Evolutionary conservation across 148 eudicot genomes (phyloP), one percentile per base, ranked within the genome.

Genomic region (Beta vulgaris): DNA sequence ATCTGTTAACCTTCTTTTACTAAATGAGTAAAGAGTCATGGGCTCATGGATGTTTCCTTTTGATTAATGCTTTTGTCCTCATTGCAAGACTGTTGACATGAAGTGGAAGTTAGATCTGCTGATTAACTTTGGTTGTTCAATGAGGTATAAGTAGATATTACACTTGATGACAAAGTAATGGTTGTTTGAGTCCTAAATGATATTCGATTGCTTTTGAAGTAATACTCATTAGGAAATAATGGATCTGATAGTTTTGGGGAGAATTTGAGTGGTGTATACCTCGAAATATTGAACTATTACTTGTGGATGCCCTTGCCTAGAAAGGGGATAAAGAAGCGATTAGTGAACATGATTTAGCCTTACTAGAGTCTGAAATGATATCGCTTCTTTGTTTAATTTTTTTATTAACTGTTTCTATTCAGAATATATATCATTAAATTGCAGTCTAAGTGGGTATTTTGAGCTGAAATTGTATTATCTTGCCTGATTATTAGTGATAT

Each of bases 401-500:
- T 8, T 5, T 63, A 25, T 25, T 19, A n/a, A 39, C 18, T 63
- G 1, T 40, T 34, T 55, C 37, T 34, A 29, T 62, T 4, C 13
- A 18, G 67, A 35, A 35, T 36, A n/a, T 37, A 25, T 59, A 16
- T 64, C 0, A 32, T 37, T 1, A 53, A 36, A n/a, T 32, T 31
- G 44, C 60, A 6, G 39, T 53, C 31, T 19, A 14, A 74, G 7
- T 18, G 43, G 32, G 40, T 36, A 49, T 39, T n/a, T 14, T 34
- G 51, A 31, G 34, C 73, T 80, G 60, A 76, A n/a, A 39, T 35
- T 71, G 0, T 49, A 10, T 74, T 15, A 18, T 26, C 49, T 72
- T 36, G 2, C 51, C 58, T 73, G 55, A 19, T 68, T 37, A 42
- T 76, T 68, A 91, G 97, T 80, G 97, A 91, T 76, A 88, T 88